Evolutionary conservation across 306 rosid genomes (phyloP), one percentile per base, ranked within the genome.

Genomic region (Rubus idaeus): DNA sequence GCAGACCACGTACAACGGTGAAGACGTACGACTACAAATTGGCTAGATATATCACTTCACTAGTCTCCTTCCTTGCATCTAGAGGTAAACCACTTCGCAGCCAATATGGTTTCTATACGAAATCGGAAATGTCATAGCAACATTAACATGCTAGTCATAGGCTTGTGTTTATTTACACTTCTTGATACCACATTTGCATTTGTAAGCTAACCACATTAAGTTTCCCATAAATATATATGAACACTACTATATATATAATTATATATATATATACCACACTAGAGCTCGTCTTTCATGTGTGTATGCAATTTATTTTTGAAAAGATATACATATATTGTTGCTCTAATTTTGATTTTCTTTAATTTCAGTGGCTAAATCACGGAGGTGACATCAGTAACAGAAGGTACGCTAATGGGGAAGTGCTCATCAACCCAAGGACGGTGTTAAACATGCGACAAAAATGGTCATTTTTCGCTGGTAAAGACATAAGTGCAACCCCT

Each of bases 361-460:
- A 4, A 41, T 14, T 81, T 62, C 79, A 85, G 88, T 82, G 88
- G 84, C 64, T 68, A 37, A 85, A 79, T 60, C 86, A 82, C 51
- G 84, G 88, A 23, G 53, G 63, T 61, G 88, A 79, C 57, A 35
- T 76, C 51, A 51, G 8, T 10, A 85, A 82, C 79, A 14, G 63
- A 50, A 85, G 88, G 79, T 23, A 72, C 11, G 83, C 71, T 0
- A 5, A 35, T 2, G 80, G 39, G 0, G 84, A 85, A 68, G 60
- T 71, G 18, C 60, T 60, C 26, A 82, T 82, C 79, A 79, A 49
- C 73, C 78, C 60, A 10, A 67, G 3, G 46, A 81, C 77, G 13
- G 82, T 61, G 12, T 73, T 78, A 16, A 64, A 58, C n/a, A 44
- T 82, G 79, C 51, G 58, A 16, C 37, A 75, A 16, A 72, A 70